phyloP scores from a whole-genome alignment of 148 eudicot genomes.

The Camellia sinensis region DNA sequence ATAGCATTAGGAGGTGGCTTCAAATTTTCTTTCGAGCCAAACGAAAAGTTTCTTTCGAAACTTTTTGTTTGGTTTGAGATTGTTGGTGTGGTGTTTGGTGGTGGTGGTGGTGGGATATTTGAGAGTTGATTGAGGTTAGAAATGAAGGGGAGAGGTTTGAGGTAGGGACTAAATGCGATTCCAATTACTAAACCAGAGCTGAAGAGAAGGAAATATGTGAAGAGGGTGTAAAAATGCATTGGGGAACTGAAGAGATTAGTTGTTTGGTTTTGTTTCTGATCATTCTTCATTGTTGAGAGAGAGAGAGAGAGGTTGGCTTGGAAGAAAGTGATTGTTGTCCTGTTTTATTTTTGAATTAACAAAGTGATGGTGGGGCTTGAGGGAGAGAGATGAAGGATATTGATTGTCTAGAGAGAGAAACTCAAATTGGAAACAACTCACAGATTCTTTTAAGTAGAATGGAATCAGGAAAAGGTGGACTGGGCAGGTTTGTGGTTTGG shows the following conservation, averaged over 20 bases:
- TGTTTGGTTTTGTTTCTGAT: constrained; percentile 8
- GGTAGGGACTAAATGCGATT: constrained; percentile 27
- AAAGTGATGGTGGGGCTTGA: no score
- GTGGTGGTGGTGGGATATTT: background rate
- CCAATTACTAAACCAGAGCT: constrained; percentile 43
- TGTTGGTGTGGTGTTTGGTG: background rate
- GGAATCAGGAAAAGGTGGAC: no score
- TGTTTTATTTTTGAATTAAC: no score
- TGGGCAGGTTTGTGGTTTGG: no score
- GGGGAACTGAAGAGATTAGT: constrained; percentile 21
- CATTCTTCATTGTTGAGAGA: constrained; percentile 12
- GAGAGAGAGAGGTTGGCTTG: background rate
- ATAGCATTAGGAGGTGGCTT: constrained; percentile 11
- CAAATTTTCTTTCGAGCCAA: constrained; percentile 6
- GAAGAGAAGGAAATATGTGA: constrained; percentile 41
- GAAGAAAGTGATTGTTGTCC: no score
- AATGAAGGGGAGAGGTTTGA: constrained; percentile 4
- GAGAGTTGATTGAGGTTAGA: constrained; percentile 13
- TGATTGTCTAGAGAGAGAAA: no score
- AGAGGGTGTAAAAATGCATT: constrained; percentile 28
- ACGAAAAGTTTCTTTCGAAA: background rate
- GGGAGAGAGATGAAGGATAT: no score
- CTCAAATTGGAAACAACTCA: no score
- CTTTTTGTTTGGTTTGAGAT: background rate
- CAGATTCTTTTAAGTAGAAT: no score